These are phyloP conservation scores for Solioccasus polychromus DNA, from an alignment of 768 basidiomycete genomes.

Conservation along the genomic window DNA sequence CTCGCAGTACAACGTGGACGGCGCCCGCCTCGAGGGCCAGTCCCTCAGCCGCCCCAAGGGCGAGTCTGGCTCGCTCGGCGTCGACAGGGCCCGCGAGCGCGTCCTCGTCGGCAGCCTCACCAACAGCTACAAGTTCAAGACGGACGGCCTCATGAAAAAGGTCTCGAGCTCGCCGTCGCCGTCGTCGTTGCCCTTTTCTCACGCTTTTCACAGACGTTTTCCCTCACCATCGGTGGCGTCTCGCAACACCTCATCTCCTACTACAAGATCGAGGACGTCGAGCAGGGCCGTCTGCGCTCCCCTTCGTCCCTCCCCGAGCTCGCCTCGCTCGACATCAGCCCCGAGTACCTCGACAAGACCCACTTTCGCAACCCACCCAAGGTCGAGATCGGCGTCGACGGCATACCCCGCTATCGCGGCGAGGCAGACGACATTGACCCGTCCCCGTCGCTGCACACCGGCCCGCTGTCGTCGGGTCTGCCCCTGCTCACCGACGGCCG, in stretches of 20 bases:
- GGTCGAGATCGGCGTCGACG: constrained; percentile 83
- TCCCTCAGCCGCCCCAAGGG: constrained; percentile 65
- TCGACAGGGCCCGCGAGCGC: constrained; percentile 76
- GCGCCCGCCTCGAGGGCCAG: constrained; percentile 33
- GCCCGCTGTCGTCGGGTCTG: constrained; percentile 43
- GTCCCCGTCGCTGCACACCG: constrained; percentile 38
- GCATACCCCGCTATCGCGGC: constrained; percentile 76
- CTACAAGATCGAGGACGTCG: constrained; percentile 90
- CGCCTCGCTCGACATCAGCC: constrained; percentile 79
- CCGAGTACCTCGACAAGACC: constrained; percentile 84
- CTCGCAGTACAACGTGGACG: constrained; percentile 35
- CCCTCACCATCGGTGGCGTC: constrained; percentile 78
- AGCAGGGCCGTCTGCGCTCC: constrained; percentile 80
- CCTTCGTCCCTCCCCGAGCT: constrained; percentile 90
- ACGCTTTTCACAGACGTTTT: constrained; percentile 70
- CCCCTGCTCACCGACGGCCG: constrained; percentile 51
- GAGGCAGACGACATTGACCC: constrained; percentile 72
- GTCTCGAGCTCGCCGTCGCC: too few species aligned
- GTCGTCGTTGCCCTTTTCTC: constrained; percentile 33
- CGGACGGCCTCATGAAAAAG: constrained; percentile 96
- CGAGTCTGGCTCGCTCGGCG: constrained; percentile 42
- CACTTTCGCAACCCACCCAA: constrained; percentile 91
- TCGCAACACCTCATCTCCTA: constrained; percentile 94
- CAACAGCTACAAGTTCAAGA: constrained; percentile 90
- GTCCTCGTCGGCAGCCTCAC: constrained; percentile 87